Percentiles rank a stretch among this genome's conserved stretches.
Evolutionary conservation across 176 grass and related monocot genomes (phyloP).

Genomic region (Eragrostis nindensis): DNA sequence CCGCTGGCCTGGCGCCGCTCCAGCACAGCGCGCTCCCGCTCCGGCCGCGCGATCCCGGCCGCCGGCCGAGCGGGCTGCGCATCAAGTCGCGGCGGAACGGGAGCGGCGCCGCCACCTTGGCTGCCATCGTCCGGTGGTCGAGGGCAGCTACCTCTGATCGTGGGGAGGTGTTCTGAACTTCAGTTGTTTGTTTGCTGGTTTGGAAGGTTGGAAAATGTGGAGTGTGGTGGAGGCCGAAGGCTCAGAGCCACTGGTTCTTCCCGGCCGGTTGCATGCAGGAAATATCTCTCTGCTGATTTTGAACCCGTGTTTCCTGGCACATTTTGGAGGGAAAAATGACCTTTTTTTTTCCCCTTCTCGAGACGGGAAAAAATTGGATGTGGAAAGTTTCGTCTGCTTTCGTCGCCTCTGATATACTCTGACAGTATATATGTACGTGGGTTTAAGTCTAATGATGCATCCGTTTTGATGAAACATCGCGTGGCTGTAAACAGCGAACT

Average conservation of each 20-base stretch:
- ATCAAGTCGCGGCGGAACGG: constrained; percentile 46
- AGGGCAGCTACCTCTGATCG: not conserved
- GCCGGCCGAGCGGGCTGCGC: constrained; percentile 12
- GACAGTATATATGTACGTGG: no score
- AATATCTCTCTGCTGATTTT: constrained; percentile 43
- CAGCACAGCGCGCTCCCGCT: constrained; percentile 38
- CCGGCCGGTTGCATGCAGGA: not conserved
- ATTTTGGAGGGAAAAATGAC: not conserved
- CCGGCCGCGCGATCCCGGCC: not conserved
- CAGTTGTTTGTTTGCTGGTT: constrained; percentile 9
- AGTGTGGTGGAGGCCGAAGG: constrained; percentile 39
- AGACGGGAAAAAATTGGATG: not conserved
- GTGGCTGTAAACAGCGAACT: no score
- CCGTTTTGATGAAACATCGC: no score
- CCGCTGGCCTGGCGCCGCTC: constrained; percentile 2
- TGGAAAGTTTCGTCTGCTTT: not conserved
- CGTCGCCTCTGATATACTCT: no score
- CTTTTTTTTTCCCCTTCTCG: not conserved
- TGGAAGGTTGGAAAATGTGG: constrained; percentile 13
- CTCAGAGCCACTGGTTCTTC: constrained; percentile 53
- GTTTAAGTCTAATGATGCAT: no score
- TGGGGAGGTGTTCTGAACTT: not conserved
- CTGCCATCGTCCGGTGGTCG: constrained; percentile 43
- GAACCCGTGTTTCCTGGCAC: not conserved
- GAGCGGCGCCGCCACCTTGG: constrained; percentile 55